Base-by-base conservation (phyloP, 805 yeast genomes). In the Teunomyces tritomae region DNA sequence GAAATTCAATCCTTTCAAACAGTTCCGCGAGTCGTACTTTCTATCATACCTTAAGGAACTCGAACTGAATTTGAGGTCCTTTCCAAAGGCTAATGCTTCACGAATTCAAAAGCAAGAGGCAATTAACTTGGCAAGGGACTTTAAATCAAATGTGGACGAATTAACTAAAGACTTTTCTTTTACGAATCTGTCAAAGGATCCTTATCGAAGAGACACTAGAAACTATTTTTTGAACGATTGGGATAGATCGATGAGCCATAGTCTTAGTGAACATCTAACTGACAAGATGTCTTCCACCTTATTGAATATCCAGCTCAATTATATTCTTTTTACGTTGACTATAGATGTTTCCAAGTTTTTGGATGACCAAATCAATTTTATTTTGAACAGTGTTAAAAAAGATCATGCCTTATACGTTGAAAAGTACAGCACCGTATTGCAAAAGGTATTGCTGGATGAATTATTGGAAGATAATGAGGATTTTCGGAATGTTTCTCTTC, bases 261-360 rank as follows among this genome's bases (percentile, higher is more conserved):
- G 57, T 26, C 55, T 69, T 13, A 48, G 62, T 17, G 61, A 61
- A 8, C 56, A 52, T 32, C 45, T 66, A 5, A 56, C 65, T 0
- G 61, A 64, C 36, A 54, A 56, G 10, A 60, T 55, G 14, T 49
- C 49, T 3, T 35, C 60, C n/a, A 62, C 71, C 34, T 58, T 73
- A 37, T 51, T 64, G 26, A 70, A 70, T 44, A 48, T 73, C 14
- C 75, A 70, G 39, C 58, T 70, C 48, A 71, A 73, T 49, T 73
- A 61, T 47, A 58, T 67, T 8, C 55, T 71, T 34, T 71, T 71
- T 53, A 67, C 68, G 4, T 45, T 69, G 43, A 59, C 58, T 14
- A 57, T 71, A 16, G 68, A 71, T 49, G 44, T 64, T 7, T 46
- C 58, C 11, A 53, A 59, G 5, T 61, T 57, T 16, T 41, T 67